Evolutionary conservation across 768 basidiomycete genomes (phyloP).

Genomic region (Panaeolus cyanescens): DNA sequence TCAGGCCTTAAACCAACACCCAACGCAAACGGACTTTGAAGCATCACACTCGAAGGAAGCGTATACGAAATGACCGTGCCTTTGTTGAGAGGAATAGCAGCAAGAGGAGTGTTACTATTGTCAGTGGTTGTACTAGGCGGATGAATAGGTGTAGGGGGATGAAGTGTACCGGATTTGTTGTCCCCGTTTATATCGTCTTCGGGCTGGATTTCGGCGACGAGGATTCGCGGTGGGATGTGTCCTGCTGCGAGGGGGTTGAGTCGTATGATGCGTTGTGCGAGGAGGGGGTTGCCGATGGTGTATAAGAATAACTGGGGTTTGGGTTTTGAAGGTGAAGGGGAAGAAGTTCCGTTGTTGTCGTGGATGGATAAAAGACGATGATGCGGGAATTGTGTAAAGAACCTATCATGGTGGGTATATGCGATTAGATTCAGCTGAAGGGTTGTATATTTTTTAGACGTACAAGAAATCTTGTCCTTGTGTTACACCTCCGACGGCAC

Average conservation of each 20-base stretch:
- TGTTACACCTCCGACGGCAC: conserved; percentile 28
- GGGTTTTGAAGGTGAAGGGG: no score
- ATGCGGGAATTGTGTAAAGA: conserved; percentile 41
- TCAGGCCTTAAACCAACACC: conserved; percentile 8
- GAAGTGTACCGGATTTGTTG: not conserved
- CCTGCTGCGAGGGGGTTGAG: conserved; percentile 42
- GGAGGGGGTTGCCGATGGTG: conserved; percentile 52
- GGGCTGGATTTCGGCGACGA: conserved; percentile 43
- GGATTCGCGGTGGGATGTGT: conserved; percentile 47
- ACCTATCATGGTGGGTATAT: conserved; percentile 25
- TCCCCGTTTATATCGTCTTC: conserved; percentile 3
- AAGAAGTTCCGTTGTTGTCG: conserved; percentile 11
- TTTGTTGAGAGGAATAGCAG: not conserved
- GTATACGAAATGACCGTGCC: conserved; percentile 49
- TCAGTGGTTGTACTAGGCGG: not conserved
- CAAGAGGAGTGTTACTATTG: not conserved
- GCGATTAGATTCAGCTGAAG: not conserved
- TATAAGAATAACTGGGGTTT: conserved; percentile 40
- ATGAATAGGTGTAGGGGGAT: not conserved
- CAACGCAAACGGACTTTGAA: conserved; percentile 12
- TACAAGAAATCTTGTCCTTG: conserved; percentile 47
- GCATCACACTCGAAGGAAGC: conserved; percentile 48
- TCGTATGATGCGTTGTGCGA: conserved; percentile 46
- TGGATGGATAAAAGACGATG: conserved; percentile 36
- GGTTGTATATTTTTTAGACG: conserved; percentile 16